Evolutionary conservation across 2,329 filamentous ascomycete species (phyloP).

Genomic region (Orbilia brochopaga): DNA sequence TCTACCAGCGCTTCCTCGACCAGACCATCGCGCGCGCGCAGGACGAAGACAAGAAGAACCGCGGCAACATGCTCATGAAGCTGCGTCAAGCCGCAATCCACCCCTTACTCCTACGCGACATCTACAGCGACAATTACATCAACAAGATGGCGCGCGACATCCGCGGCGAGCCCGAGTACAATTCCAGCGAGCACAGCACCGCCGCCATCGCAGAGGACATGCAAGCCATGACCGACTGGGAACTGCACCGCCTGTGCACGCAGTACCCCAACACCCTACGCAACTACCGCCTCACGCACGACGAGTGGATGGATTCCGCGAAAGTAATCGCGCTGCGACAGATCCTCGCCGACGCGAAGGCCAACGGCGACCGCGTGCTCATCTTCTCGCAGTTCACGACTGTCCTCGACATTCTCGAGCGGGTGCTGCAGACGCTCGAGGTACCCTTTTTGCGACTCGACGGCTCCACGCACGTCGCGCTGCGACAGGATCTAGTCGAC

Average conservation of each 20-base stretch:
- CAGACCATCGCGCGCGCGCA: slow-evolving; percentile 67
- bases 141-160: slow-evolving; percentile 78
- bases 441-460: slow-evolving; percentile 86
- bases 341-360: slow-evolving; percentile 73
- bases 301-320: slow-evolving; percentile 75
- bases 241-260: slow-evolving; percentile 67
- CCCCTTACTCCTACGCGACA: slow-evolving; percentile 80
- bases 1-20: slow-evolving; percentile 75
- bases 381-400: slow-evolving; percentile 94
- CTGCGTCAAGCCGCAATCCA: slow-evolving; percentile 92
- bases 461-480: slow-evolving; percentile 78
- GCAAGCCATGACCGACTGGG: slow-evolving; percentile 66
- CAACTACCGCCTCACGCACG: slow-evolving; percentile 65
- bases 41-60: slow-evolving; percentile 65
- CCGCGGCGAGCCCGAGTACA: slow-evolving; percentile 68
- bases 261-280: slow-evolving; percentile 63
- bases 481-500: slow-evolving; percentile 86
- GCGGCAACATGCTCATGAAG: slow-evolving; percentile 76
- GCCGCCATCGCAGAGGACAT: slow-evolving; percentile 65
- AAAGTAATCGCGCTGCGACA: slow-evolving; percentile 83
- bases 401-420: slow-evolving; percentile 86
- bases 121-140: slow-evolving; percentile 77
- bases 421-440: slow-evolving; percentile 74
- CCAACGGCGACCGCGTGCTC: slow-evolving; percentile 82
- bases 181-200: slow-evolving; percentile 59